Conservation (phyloP, 2,329 filamentous ascomycete species). For the Neurospora crassa region DNA sequence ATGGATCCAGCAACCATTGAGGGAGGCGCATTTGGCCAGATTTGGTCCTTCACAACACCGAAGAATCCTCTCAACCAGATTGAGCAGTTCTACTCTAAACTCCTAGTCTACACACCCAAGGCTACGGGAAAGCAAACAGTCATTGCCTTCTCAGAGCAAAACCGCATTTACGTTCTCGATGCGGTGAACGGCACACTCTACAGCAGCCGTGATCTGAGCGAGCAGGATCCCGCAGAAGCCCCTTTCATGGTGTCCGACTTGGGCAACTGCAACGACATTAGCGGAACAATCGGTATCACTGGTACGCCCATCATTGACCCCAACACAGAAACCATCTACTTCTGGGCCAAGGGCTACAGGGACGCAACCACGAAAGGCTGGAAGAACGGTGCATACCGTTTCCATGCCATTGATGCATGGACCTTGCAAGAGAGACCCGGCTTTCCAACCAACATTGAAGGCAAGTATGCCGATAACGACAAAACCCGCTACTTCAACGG, state of each 20-base stretch:
- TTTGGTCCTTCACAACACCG: conserved; percentile 24
- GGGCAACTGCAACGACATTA: conserved; percentile 41
- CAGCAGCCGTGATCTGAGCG: conserved; percentile 22
- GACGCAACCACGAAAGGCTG: conserved; percentile 1
- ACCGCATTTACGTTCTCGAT: conserved; percentile 47
- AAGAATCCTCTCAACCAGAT: conserved; percentile 22
- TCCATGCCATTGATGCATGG: conserved; percentile 10
- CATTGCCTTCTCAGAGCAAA: conserved; percentile 47
- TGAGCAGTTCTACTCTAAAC: conserved; percentile 36
- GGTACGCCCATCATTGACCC: conserved; percentile 38
- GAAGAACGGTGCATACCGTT: conserved; percentile 9
- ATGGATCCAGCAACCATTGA: conserved; percentile 28
- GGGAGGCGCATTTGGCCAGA: conserved; percentile 26
- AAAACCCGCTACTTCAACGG: conserved; percentile 33
- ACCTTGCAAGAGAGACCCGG: conserved; percentile 14
- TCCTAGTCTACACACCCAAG: conserved; percentile 39
- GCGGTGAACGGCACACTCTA: conserved; percentile 44
- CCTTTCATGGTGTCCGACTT: conserved; percentile 37
- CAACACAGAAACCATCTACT: conserved; percentile 29
- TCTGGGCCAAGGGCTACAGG: conserved; percentile 11
- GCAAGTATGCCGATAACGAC: conserved; percentile 34
- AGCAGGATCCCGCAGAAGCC: conserved; percentile 25
- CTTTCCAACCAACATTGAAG: conserved; percentile 36
- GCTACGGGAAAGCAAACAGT: conserved; percentile 35
- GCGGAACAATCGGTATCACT: conserved; percentile 35